These are phyloP conservation scores for Suillus cothurnatus DNA, from an alignment of 768 basidiomycete species.

Conservation along the genomic window DNA sequence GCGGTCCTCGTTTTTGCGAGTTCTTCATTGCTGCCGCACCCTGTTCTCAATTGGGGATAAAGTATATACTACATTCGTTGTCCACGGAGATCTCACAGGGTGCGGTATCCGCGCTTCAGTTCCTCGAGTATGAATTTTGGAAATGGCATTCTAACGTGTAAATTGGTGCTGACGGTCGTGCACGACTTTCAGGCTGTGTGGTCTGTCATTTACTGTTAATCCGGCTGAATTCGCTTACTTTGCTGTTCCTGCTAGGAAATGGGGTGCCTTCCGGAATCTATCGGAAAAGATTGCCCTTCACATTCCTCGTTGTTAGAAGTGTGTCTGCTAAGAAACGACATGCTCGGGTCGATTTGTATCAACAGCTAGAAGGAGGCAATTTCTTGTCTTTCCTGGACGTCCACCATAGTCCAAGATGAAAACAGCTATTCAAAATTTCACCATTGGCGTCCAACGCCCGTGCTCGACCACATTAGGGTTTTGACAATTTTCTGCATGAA, in stretches of 20 bases:
- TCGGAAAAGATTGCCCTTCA: neutral
- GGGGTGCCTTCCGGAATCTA: slow-evolving; percentile 8
- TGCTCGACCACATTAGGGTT: neutral
- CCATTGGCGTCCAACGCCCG: no score
- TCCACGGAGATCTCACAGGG: slow-evolving; percentile 3
- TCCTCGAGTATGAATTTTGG: neutral
- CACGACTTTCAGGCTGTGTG: neutral
- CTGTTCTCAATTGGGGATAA: neutral
- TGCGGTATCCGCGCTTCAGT: neutral
- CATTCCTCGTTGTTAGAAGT: neutral
- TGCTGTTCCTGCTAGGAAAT: neutral
- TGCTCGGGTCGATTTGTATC: neutral
- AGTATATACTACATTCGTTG: neutral
- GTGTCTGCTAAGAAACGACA: neutral
- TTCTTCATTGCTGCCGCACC: neutral
- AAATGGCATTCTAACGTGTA: slow-evolving; percentile 8
- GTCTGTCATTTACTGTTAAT: slow-evolving; percentile 1
- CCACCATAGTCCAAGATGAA: neutral
- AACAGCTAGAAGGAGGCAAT: neutral
- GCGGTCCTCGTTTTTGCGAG: slow-evolving; percentile 8
- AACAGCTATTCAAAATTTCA: no score
- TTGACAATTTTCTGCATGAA: neutral
- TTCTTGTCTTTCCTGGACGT: neutral
- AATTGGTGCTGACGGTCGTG: neutral
- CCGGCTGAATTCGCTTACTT: neutral